Base-by-base conservation (phyloP, 495 filamentous ascomycete species). In the Talaromyces nanjingensis region DNA sequence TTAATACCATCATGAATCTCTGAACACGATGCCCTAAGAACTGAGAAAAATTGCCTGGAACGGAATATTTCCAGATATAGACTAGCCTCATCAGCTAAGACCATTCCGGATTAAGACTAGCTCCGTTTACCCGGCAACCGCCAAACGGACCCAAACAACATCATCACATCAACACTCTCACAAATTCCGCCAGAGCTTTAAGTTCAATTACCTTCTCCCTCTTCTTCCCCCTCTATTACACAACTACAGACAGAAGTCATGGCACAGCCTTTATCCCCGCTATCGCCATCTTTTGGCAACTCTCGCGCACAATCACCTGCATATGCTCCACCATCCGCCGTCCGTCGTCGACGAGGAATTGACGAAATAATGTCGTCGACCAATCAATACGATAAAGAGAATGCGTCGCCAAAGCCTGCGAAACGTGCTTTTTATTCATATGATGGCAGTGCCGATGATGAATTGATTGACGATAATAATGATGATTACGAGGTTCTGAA, bases 71-170 rank as follows among this genome's bases (percentile, higher is more conserved):
- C 45, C 54, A 56, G 5, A 56, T 56, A 24, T 6, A 11, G 54
- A 56, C 22, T 27, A 56, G 6, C 24, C 20, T 16, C 54, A 0
- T 0, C 6, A 4, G 16, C 14, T 56, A 6, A 8, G 8, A 31
- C 54, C 7, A 59, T 64, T 16, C 76, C 72, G 0, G 29, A 67
- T 66, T 25, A 12, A 69, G 73, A 6, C 67, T 77, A 75, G 71
- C 65, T 73, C 71, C 77, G 75, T 80, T 79, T 78, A 77, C 71
- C 57, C 63, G 70, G 75, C 74, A 78, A 79, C 77, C 59, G 66
- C 65, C 54, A 9, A 42, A 16, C 37, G 14, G 37, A 16, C 37
- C 37, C 37, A 42, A 42, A 65, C 67, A 65, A 47, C 60, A 63
- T 70, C 71, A 69, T 56, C 63, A 68, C 37, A 65, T 66, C 68